Percentiles rank a stretch among this genome's conserved stretches.
These are phyloP conservation scores for Cryptococcus jaspeensis DNA, from an alignment of 1,284 basidiomycete genomes.

Conservation along the genomic window DNA sequence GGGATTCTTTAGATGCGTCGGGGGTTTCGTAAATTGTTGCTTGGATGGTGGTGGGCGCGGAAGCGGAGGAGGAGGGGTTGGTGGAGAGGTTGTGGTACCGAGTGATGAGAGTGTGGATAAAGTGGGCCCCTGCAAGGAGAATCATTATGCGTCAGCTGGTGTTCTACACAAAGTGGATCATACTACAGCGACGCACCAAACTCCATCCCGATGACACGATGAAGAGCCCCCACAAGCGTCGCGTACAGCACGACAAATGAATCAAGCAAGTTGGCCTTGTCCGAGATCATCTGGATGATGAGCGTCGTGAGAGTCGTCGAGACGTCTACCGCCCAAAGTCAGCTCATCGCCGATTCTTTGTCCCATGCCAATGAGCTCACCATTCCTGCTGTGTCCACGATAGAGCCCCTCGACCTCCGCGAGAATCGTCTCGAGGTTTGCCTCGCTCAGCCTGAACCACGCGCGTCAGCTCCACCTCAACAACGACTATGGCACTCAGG, in stretches of 20 bases:
- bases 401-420: conserved; percentile 76
- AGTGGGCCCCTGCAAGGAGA: conserved; percentile 64
- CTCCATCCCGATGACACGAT: conserved; percentile 83
- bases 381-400: conserved; percentile 73
- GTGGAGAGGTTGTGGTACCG: conserved; percentile 61
- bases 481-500: too few species aligned
- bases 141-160: conserved; percentile 9
- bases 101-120: conserved; percentile 67
- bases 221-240: conserved; percentile 77
- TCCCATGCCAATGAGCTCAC: conserved; percentile 53
- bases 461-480: background rate
- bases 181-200: conserved; percentile 68
- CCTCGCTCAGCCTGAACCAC: conserved; percentile 72
- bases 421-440: conserved; percentile 80
- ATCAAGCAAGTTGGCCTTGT: conserved; percentile 79
- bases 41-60: conserved; percentile 12
- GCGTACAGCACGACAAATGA: conserved; percentile 90
- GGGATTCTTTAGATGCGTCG: conserved; percentile 72
- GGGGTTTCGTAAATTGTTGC: conserved; percentile 37
- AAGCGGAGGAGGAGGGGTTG: conserved; percentile 2
- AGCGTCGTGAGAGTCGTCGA: conserved; percentile 75
- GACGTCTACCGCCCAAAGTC: conserved; percentile 65
- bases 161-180: conserved; percentile 13
- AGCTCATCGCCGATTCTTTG: conserved; percentile 4
- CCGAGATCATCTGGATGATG: conserved; percentile 78